phyloP scores from a whole-genome alignment of 768 basidiomycete genomes.

The Gelatoporia subvermispora region DNA sequence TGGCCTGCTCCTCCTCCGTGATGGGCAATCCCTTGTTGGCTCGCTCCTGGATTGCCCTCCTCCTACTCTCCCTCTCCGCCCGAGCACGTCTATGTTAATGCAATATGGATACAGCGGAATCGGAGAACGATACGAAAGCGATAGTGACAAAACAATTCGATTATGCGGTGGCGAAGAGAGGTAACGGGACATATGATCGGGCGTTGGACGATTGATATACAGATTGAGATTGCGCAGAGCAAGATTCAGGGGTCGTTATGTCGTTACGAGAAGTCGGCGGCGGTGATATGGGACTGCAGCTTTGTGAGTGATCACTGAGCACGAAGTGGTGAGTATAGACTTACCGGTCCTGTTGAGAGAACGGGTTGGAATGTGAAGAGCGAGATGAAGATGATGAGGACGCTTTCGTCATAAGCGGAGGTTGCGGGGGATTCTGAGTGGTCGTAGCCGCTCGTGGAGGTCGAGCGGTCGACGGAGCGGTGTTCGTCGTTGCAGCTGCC shows the following conservation, averaged over 20 bases:
- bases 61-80: conserved; percentile 66
- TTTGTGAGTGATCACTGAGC: conserved; percentile 53
- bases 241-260: conserved; percentile 4
- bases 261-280: conserved; percentile 11
- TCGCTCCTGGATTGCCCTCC: conserved; percentile 67
- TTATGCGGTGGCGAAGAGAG: conserved; percentile 67
- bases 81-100: conserved; percentile 53
- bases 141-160: conserved; percentile 15
- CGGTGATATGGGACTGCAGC: conserved; percentile 38
- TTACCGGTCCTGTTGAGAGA: conserved; percentile 61
- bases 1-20: conserved; percentile 59
- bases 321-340: conserved; percentile 25
- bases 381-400: conserved; percentile 14
- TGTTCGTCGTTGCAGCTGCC: conserved; percentile 31
- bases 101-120: conserved; percentile 13
- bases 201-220: conserved; percentile 6
- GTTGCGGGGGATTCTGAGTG: conserved; percentile 15
- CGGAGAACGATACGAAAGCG: conserved; percentile 1
- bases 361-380: conserved; percentile 28
- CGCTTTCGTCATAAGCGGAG: conserved; percentile 12
- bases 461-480: conserved; percentile 31
- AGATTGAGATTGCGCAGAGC: background rate
- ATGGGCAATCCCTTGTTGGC: conserved; percentile 72
- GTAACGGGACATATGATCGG: conserved; percentile 57
- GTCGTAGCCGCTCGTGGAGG: conserved; percentile 31